Conservation (phyloP, 73 alveolate genomes). For the Effrenium voratum region DNA sequence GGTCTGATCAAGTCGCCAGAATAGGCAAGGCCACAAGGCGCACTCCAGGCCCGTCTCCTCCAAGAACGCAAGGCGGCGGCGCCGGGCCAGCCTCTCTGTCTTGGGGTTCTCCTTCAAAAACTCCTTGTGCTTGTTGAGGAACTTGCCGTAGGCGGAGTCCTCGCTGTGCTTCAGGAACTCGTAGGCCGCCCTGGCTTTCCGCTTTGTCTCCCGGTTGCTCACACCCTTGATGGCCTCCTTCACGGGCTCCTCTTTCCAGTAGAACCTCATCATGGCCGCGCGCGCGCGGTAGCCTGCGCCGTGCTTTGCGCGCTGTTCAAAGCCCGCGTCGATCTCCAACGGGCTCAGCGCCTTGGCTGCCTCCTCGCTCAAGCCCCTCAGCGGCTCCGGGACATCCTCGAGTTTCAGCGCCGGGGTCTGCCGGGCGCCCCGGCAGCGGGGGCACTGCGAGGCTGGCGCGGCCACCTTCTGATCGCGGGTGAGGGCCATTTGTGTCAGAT, state of each 20-base stretch:
- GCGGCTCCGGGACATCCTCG: neutral
- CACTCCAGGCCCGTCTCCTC: conserved; percentile 18
- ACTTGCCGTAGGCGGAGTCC: neutral
- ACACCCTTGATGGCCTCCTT: neutral
- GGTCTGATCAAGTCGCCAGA: neutral
- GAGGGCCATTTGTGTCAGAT: neutral
- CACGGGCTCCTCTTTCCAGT: neutral
- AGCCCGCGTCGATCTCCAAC: conserved; percentile 15
- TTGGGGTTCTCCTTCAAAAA: neutral
- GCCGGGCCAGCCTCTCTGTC: neutral
- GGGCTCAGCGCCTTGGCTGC: conserved; percentile 7
- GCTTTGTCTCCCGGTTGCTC: neutral
- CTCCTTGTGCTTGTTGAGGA: neutral
- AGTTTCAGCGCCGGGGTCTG: neutral
- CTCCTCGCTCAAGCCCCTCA: neutral
- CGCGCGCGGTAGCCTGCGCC: neutral
- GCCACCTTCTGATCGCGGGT: neutral
- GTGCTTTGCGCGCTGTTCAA: neutral
- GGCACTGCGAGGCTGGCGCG: neutral
- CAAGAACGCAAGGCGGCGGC: neutral
- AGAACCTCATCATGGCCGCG: neutral
- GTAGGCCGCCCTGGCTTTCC: neutral
- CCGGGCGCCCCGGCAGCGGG: neutral
- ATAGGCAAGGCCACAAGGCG: neutral
- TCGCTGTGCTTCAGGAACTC: neutral